Evolutionary conservation across 2,329 filamentous ascomycete genomes (phyloP), one percentile per base, ranked within the genome.

Genomic region (Hypoxylon sp.): DNA sequence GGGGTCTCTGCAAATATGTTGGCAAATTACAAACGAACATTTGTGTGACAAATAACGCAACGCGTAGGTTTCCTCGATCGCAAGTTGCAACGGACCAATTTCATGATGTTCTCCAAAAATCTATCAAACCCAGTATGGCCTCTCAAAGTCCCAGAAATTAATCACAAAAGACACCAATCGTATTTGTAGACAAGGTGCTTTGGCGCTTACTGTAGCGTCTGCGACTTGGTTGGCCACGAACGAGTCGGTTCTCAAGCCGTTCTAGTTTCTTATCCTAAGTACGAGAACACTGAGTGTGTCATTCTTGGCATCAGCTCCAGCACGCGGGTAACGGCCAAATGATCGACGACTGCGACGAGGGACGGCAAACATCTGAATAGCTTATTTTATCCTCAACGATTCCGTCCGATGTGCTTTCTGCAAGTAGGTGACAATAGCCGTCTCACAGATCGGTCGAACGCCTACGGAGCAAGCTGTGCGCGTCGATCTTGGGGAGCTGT

Each of bases 391-490:
- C 67, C 35, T 47, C 31, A n/a, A 47, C 39, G n/a, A 57, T 66
- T 63, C 62, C 50, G 57, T 66, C 69, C 59, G 66, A 64, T 59
- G 47, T 71, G 53, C 51, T 64, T 48, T 26, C 57, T 63, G 63
- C 66, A 71, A 44, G 62, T 55, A 54, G 48, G 51, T 19, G 33
- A 50, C 46, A 54, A 39, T 54, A 35, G 35, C 51, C 44, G 61
- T 67, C 22, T 70, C 71, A 73, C 60, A 74, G 63, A 65, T 64
- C 69, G 60, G 68, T 64, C 59, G 51, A 68, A 69, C 55, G 33
- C 60, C 53, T 63, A 63, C 64, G 67, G 63, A 57, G 63, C 51
- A 63, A 61, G 59, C 65, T 62, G 59, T 73, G 68, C 69, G 72
- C 55, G 63, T 63, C 70, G 66, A 71, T 72, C 68, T 59, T 65